phyloP scores from a whole-genome alignment of 495 filamentous ascomycete species.

The Aspergillus bridgeri region DNA sequence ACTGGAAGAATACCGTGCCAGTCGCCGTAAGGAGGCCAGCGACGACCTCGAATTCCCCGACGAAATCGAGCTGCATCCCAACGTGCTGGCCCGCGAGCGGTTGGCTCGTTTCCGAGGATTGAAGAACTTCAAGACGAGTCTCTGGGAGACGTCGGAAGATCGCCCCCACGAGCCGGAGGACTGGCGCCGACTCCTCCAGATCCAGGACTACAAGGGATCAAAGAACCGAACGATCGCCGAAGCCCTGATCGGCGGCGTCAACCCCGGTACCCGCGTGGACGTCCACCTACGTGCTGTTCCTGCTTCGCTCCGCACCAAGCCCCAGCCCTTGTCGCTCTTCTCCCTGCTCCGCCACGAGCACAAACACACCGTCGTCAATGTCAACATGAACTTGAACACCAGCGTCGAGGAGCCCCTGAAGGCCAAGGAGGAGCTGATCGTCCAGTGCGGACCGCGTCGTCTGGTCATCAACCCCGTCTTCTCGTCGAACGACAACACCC shows the following conservation, averaged over 20 bases:
- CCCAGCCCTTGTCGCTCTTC: conserved; percentile 66
- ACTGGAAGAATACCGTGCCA: conserved; percentile 72
- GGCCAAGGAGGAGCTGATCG: conserved; percentile 83
- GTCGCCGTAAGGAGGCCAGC: conserved; percentile 70
- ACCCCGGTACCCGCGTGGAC: conserved; percentile 74
- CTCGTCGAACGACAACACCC: conserved; percentile 76
- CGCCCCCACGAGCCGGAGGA: conserved; percentile 80
- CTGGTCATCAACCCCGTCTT: conserved; percentile 87
- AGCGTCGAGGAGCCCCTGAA: conserved; percentile 70
- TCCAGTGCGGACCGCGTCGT: conserved; percentile 84
- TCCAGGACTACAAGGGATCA: conserved; percentile 78
- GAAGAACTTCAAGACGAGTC: conserved; percentile 80
- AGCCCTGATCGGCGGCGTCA: conserved; percentile 78
- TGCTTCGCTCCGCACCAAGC: conserved; percentile 51
- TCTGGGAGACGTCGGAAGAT: conserved; percentile 88
- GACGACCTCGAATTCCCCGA: conserved; percentile 96
- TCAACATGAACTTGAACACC: conserved; percentile 76
- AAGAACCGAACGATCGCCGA: conserved; percentile 73
- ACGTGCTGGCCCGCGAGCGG: conserved; percentile 80
- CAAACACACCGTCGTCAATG: conserved; percentile 83
- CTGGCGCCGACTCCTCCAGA: conserved; percentile 77
- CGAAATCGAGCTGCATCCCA: conserved; percentile 90
- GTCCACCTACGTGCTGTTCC: conserved; percentile 76
- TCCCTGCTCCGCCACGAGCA: conserved; percentile 91
- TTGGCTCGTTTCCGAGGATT: conserved; percentile 82